These are phyloP conservation scores for Fusarium buharicum DNA, from an alignment of 2,329 filamentous ascomycete genomes.

Conservation along the genomic window DNA sequence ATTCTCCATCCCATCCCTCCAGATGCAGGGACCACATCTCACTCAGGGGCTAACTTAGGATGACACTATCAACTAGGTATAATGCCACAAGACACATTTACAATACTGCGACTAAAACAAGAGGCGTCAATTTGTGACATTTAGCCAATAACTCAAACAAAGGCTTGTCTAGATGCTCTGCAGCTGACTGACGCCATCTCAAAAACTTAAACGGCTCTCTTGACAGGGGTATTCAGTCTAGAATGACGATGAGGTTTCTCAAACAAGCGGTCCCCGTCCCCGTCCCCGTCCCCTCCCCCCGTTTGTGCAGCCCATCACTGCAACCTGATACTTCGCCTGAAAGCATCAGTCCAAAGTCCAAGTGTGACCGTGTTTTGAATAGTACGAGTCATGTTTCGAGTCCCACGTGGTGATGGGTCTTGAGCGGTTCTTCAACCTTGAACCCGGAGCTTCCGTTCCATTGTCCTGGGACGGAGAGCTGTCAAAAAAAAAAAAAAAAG, in stretches of 20 bases:
- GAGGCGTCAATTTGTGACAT: neutral
- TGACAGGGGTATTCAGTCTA: neutral
- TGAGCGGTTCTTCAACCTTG: too few relatives aligned
- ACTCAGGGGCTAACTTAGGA: constrained; percentile 20
- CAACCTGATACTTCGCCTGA: too few relatives aligned
- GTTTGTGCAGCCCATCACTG: too few relatives aligned
- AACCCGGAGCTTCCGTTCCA: too few relatives aligned
- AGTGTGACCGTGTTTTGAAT: too few relatives aligned
- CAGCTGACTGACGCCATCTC: neutral
- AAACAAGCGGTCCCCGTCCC: neutral
- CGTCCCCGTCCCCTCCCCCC: too few relatives aligned
- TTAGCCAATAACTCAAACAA: neutral
- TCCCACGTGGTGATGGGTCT: too few relatives aligned
- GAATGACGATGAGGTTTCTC: neutral
- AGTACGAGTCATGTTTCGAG: too few relatives aligned
- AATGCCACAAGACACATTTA: constrained; percentile 16
- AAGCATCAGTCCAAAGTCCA: too few relatives aligned
- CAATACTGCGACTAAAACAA: neutral
- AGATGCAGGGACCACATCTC: constrained; percentile 38
- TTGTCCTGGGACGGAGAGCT: too few relatives aligned
- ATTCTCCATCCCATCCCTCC: neutral
- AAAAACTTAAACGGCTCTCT: neutral
- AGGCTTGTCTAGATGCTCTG: neutral
- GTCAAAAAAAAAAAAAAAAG: too few relatives aligned
- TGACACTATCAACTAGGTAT: constrained; percentile 10